Evolutionary conservation across 768 basidiomycete genomes (phyloP).

Genomic region (Macrolepiota albuminosa): DNA sequence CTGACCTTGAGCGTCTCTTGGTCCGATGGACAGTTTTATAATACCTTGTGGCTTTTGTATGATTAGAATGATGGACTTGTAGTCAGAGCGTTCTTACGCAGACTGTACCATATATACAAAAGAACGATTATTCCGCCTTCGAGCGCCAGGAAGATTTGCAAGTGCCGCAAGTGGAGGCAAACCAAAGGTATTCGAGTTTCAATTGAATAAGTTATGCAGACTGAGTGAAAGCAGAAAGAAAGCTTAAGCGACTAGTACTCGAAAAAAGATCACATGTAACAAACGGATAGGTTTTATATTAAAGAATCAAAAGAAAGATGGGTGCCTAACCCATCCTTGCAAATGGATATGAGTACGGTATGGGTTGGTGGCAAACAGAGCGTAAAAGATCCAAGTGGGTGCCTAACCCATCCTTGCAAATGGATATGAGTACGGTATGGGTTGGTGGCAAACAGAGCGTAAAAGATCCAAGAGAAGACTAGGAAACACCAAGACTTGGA

Average conservation of each 20-base stretch:
- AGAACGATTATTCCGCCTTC: background rate
- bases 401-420: background rate
- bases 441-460: background rate
- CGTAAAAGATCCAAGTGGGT: background rate
- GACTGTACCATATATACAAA: background rate
- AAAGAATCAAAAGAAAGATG: background rate
- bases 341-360: background rate
- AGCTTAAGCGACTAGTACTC: background rate
- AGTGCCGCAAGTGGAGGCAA: background rate
- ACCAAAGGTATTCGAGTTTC: background rate
- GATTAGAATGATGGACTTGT: background rate
- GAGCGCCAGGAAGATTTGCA: background rate
- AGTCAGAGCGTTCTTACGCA: background rate
- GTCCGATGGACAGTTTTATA: background rate
- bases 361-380: background rate
- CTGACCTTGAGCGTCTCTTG: too few species aligned
- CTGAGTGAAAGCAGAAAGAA: background rate
- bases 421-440: background rate
- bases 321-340: background rate
- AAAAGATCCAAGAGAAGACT: background rate
- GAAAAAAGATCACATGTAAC: background rate
- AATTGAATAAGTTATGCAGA: background rate
- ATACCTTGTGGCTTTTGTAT: slow-evolving; percentile 1
- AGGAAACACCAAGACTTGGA: background rate
- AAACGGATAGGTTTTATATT: background rate